Evolutionary conservation across 1,139 yeast genomes (phyloP), one percentile per base, ranked within the genome.

Genomic region (Eremothecium sinecaudum): DNA sequence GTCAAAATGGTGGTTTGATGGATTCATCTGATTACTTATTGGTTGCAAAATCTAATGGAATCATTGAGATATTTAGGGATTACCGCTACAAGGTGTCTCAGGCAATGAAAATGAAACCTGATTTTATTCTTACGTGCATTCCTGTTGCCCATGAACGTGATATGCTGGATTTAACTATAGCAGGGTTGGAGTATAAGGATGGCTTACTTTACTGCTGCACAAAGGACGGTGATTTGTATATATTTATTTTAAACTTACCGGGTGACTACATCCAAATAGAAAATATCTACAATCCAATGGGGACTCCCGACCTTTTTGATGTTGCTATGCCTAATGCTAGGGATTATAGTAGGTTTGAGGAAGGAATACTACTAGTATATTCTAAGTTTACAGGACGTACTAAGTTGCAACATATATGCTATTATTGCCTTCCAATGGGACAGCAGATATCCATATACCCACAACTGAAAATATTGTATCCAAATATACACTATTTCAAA

Each of bases 21-120:
- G 53, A 49, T 28, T 33, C 38, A 22, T 44, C 53, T 7, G 57
- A 53, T 33, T 52, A 49, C 34, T 36, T 53, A 43, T 19, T 53
- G 10, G 29, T 52, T 9, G 50, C 48, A 1, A 50, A 45, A 33
- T 46, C 50, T 10, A 48, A 48, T 40, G 57, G 58, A 6, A 35
- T 46, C 15, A 47, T 53, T n/a, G 58, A 51, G 33, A 38, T 53
- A 13, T 36, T 50, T 3, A 38, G 36, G 28, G 50, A 52, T 34
- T 51, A 44, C 28, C 40, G 40, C 13, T 41, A 40, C 19, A 47
- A 46, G 35, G 8, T 46, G 3, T 23, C 32, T 8, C 33, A 41
- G 15, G 26, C 28, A 1, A 5, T 36, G 5, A 17, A 40, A 1
- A 21, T 52, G 26, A 30, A 35, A 10, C 45, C 57, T 7, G 31